These are phyloP conservation scores for Botryosphaeria dothidea DNA, from an alignment of 2,329 filamentous ascomycete genomes.

Conservation along the genomic window DNA sequence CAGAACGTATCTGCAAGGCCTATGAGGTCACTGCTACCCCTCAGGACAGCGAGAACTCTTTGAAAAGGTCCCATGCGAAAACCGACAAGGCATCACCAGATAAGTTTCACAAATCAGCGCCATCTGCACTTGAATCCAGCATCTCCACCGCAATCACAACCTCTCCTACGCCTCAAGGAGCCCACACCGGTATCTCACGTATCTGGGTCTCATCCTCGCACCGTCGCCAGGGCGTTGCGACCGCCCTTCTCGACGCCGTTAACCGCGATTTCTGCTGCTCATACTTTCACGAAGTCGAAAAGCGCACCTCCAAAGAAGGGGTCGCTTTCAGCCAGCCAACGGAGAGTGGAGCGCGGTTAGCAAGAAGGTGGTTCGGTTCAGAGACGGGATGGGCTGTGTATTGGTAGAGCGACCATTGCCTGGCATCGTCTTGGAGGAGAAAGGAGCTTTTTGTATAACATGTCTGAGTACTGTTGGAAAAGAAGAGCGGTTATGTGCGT, in stretches of 20 bases:
- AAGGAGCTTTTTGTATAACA: neutral
- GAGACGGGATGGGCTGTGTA: constrained; percentile 63
- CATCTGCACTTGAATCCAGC: too few species aligned
- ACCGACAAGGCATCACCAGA: neutral
- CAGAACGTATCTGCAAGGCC: constrained; percentile 61
- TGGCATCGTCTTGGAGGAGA: neutral
- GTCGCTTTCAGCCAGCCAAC: constrained; percentile 70
- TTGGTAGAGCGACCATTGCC: constrained; percentile 12
- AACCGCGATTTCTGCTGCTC: neutral
- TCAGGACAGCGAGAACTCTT: constrained; percentile 22
- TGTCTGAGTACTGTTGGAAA: too few species aligned
- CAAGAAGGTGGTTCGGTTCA: constrained; percentile 58
- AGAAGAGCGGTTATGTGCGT: too few species aligned
- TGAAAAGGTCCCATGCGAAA: constrained; percentile 23
- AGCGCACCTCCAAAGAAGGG: constrained; percentile 49
- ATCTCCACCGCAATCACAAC: constrained; percentile 36
- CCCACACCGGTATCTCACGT: constrained; percentile 62
- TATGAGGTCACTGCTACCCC: constrained; percentile 46
- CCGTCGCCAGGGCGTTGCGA: constrained; percentile 59
- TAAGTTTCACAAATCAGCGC: neutral
- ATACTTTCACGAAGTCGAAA: neutral
- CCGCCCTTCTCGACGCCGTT: constrained; percentile 56
- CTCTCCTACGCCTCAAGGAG: constrained; percentile 44
- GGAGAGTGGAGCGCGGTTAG: constrained; percentile 58
- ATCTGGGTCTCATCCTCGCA: constrained; percentile 64